Percentiles rank a stretch among this genome's conserved stretches.
phyloP scores from a whole-genome alignment of 2,329 filamentous ascomycete species.

The Pseudogymnoascus sp. region DNA sequence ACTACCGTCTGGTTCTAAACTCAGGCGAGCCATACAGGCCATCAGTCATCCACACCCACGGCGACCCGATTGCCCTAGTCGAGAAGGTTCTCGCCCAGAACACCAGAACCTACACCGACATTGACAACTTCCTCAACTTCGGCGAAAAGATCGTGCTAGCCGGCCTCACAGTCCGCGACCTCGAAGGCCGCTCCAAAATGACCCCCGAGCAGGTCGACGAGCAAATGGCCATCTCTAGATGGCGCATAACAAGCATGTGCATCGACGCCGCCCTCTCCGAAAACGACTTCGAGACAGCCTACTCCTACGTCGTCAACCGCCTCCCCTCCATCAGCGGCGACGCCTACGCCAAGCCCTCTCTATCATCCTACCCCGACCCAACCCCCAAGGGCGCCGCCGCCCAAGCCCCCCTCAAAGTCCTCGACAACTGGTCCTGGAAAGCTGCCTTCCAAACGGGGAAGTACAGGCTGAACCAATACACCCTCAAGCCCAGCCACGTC shows the following conservation, averaged over 20 bases:
- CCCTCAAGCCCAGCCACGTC: slow-evolving; percentile 49
- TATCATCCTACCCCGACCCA: slow-evolving; percentile 5
- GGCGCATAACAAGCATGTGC: slow-evolving; percentile 69
- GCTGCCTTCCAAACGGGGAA: slow-evolving; percentile 72
- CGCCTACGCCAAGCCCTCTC: slow-evolving; percentile 8
- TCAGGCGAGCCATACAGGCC: slow-evolving; percentile 74
- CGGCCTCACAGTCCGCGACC: slow-evolving; percentile 33
- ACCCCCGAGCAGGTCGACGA: slow-evolving; percentile 23
- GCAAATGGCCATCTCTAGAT: slow-evolving; percentile 40
- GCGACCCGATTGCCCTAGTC: slow-evolving; percentile 66
- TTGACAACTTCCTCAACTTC: slow-evolving; percentile 65
- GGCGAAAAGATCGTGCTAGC: slow-evolving; percentile 58
- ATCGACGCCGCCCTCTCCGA: slow-evolving; percentile 68
- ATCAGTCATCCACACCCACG: slow-evolving; percentile 66
- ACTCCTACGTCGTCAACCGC: slow-evolving; percentile 70
- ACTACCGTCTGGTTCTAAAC: slow-evolving; percentile 69
- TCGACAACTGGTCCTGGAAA: slow-evolving; percentile 67
- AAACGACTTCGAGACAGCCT: slow-evolving; percentile 78
- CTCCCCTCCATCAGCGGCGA: slow-evolving; percentile 36
- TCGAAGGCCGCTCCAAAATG: slow-evolving; percentile 10
- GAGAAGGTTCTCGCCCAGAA: slow-evolving; percentile 71
- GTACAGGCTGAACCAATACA: slow-evolving; percentile 50
- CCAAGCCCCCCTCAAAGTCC: slow-evolving; percentile 17
- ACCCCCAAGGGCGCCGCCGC: slow-evolving; percentile 20
- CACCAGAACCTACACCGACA: slow-evolving; percentile 60